Evolutionary conservation across 805 yeast species (phyloP).

Genomic region (Pichia pseudocactophila): DNA sequence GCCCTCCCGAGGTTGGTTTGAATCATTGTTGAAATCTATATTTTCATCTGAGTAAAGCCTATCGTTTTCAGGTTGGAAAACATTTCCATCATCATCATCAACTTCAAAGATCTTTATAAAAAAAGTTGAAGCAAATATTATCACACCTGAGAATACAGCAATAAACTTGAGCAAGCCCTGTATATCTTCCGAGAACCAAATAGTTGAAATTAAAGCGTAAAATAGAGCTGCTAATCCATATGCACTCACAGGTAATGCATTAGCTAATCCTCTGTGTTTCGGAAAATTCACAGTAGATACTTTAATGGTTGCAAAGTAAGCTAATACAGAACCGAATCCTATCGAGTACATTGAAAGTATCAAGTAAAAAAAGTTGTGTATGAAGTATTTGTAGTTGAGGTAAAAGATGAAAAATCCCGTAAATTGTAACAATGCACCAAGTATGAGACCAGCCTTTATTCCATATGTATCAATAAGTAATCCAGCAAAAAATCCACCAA

Average conservation of each 20-base stretch:
- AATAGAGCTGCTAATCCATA: slow-evolving; percentile 66
- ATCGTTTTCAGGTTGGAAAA: too few species aligned
- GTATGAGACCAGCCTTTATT: slow-evolving; percentile 40
- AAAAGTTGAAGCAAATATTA: slow-evolving; percentile 36
- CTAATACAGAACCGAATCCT: slow-evolving; percentile 60
- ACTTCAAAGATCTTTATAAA: slow-evolving; percentile 32
- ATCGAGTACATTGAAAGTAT: slow-evolving; percentile 41
- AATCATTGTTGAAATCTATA: not conserved
- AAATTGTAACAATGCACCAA: slow-evolving; percentile 49
- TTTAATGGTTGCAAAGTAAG: slow-evolving; percentile 51
- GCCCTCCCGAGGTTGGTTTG: not conserved
- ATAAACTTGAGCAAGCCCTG: slow-evolving; percentile 49
- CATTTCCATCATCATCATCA: slow-evolving; percentile 12
- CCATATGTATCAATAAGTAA: slow-evolving; percentile 54
- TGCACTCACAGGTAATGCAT: slow-evolving; percentile 57
- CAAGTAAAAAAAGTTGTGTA: slow-evolving; percentile 33
- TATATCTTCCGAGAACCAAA: slow-evolving; percentile 43
- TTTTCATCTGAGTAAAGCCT: not conserved
- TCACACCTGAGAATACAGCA: slow-evolving; percentile 40
- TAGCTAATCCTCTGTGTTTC: slow-evolving; percentile 58
- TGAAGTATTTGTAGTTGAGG: slow-evolving; percentile 34
- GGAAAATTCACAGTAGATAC: slow-evolving; percentile 61
- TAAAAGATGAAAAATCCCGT: slow-evolving; percentile 46
- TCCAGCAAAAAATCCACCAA: slow-evolving; percentile 69
- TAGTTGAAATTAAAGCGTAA: slow-evolving; percentile 49